phyloP scores from a whole-genome alignment of 148 eudicot genomes.

The Nepenthes mirabilis region DNA sequence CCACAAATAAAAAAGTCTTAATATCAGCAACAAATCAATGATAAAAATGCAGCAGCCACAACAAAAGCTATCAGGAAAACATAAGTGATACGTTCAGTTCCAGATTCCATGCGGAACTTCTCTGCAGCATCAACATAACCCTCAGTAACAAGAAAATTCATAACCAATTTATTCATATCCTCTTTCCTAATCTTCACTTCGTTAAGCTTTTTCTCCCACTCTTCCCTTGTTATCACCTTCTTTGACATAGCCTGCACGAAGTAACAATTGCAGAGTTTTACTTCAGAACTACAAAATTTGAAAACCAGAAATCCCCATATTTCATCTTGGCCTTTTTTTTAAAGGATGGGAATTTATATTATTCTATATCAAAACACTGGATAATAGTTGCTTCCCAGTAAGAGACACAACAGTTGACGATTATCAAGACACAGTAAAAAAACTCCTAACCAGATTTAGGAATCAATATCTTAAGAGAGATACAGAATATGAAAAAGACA shows the following conservation, averaged over 20 bases:
- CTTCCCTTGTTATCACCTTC: conserved; percentile 77
- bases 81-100: conserved; percentile 86
- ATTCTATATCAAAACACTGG: no score
- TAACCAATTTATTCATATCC: conserved; percentile 85
- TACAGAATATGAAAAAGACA: no score
- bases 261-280: conserved; percentile 2
- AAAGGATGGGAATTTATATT: no score
- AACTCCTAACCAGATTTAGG: no score
- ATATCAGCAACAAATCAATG: not conserved
- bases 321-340: not conserved
- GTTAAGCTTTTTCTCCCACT: conserved; percentile 89
- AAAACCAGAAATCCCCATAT: not conserved
- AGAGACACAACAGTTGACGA: no score
- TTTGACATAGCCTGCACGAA: conserved; percentile 55
- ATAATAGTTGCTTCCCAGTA: no score
- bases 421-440: no score
- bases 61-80: not conserved
- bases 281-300: not conserved
- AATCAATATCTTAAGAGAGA: no score
- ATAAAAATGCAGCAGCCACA: not conserved
- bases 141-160: conserved; percentile 94
- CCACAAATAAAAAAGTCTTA: conserved; percentile 8
- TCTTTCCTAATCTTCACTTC: conserved; percentile 79
- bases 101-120: conserved; percentile 76
- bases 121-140: conserved; percentile 96